Base-by-base conservation (phyloP, 805 yeast species). In the Saccharomycopsis sp. region DNA sequence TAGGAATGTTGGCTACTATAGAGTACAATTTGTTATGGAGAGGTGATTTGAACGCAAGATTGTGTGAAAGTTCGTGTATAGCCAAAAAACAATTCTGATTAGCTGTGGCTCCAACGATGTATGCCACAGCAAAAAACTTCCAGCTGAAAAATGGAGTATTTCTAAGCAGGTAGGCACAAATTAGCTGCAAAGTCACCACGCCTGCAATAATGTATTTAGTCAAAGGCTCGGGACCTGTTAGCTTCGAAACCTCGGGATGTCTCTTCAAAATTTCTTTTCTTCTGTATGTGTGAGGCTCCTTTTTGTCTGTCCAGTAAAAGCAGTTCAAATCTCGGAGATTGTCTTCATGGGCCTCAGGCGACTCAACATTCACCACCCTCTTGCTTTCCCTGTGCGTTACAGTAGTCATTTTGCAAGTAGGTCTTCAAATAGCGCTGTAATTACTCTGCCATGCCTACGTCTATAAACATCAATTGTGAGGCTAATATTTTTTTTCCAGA, bases 51-150 rank as follows among this genome's bases (percentile, higher is more conserved):
- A 91, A 91, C 1, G 88, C 88, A 56, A 91, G 75, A 68, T 91
- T 91, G 71, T 91, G 97, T 41, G 86, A 82, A 55, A 90, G 75
- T 69, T 91, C 97, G 71, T 91, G 97, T 64, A 91, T 89, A 24
- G 95, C 92, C 62, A 91, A 75, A 67, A 90, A 91, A 47, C 87
- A 71, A 66, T 91, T 91, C 67, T 91, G 96, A 68, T 83, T 85
- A 56, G 88, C 80, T 7, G 96, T 88, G 15, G 94, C 97, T 1
- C 97, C 97, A 55, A 91, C 75, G 20, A 86, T 71, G 65, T 91
- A 91, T 3, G 95, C 92, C 12, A 81, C 67, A 0, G 77, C 63
- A 65, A 87, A 70, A 66, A 86, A 88, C 63, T 76, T 75, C 73
- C 76, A 76, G 24, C 78, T 69, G 50, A 79, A 71, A 24, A 85